Percentiles rank a stretch among this genome's conserved stretches.
Evolutionary conservation across 192 early-diverging fungal genomes (phyloP).

Genomic region (Coemansia reversa): DNA sequence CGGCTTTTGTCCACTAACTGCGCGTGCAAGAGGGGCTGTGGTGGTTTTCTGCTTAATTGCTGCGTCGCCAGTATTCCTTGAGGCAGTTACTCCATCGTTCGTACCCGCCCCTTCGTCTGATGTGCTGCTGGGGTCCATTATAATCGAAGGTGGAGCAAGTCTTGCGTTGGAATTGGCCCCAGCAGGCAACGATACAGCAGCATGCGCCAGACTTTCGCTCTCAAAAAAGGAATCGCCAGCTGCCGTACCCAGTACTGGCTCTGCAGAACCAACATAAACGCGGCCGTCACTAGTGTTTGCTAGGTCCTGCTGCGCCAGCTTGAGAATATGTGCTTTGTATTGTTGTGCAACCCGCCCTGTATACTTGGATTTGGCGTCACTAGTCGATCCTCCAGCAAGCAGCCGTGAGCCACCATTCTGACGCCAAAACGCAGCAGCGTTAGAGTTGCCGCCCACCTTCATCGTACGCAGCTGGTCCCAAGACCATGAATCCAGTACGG

Average conservation of each 20-base stretch:
- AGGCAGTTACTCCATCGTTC: background rate
- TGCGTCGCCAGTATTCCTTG: background rate
- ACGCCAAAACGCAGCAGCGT: constrained; percentile 78
- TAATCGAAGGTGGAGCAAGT: constrained; percentile 34
- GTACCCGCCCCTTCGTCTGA: background rate
- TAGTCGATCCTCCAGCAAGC: constrained; percentile 39
- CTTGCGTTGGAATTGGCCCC: constrained; percentile 1
- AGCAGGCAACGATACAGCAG: constrained; percentile 6
- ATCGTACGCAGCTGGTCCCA: constrained; percentile 87
- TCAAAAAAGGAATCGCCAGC: constrained; percentile 25
- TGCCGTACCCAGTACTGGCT: background rate
- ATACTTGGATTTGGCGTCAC: constrained; percentile 84
- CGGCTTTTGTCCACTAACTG: constrained; percentile 15
- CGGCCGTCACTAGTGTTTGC: constrained; percentile 26
- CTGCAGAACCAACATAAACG: constrained; percentile 20
- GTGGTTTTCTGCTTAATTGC: constrained; percentile 9
- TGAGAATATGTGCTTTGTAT: constrained; percentile 79
- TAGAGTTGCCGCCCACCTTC: constrained; percentile 88
- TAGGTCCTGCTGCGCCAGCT: constrained; percentile 70
- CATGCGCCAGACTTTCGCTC: constrained; percentile 22
- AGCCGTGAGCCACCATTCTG: constrained; percentile 60
- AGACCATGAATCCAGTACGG: constrained; percentile 85
- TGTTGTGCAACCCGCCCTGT: constrained; percentile 65
- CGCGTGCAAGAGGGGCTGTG: constrained; percentile 33
- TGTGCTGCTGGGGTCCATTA: constrained; percentile 9